phyloP scores from a whole-genome alignment of 2,329 filamentous ascomycete species.

The Biscogniauxia marginata region DNA sequence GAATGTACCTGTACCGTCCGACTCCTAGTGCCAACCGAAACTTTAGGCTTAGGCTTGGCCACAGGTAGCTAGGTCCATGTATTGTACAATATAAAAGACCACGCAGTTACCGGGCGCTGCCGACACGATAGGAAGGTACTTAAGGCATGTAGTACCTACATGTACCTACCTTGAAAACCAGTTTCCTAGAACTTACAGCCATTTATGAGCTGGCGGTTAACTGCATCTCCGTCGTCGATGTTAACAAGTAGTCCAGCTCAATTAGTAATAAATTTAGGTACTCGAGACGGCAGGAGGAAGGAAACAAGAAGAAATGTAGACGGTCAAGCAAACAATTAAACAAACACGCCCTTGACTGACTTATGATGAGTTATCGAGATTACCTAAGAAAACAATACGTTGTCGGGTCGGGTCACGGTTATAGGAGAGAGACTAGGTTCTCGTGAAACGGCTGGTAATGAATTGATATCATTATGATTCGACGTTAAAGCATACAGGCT shows the following conservation, averaged over 20 bases:
- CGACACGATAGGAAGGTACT: no score
- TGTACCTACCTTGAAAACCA: no score
- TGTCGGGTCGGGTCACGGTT: not conserved
- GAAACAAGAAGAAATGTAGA: not conserved
- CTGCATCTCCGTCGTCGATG: not conserved
- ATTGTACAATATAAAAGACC: no score
- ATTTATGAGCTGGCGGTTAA: not conserved
- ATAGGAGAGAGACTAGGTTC: not conserved
- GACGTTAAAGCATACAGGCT: not conserved
- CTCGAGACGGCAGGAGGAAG: not conserved
- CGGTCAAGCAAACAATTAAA: not conserved
- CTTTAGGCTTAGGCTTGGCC: no score
- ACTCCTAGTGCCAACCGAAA: no score
- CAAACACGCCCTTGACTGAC: no score
- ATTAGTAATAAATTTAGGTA: not conserved
- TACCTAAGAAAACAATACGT: not conserved
- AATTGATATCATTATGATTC: not conserved
- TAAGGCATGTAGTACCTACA: no score
- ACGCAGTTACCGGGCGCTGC: no score
- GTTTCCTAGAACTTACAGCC: no score
- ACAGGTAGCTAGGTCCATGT: no score
- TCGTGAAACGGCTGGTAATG: not conserved
- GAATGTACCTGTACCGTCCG: no score
- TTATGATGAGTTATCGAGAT: no score
- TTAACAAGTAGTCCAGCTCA: not conserved